A percentile compares a stretch with the other conserved stretches of the same genome.
These are phyloP conservation scores for Letharia columbiana DNA, from an alignment of 495 filamentous ascomycete species.

Conservation along the genomic window DNA sequence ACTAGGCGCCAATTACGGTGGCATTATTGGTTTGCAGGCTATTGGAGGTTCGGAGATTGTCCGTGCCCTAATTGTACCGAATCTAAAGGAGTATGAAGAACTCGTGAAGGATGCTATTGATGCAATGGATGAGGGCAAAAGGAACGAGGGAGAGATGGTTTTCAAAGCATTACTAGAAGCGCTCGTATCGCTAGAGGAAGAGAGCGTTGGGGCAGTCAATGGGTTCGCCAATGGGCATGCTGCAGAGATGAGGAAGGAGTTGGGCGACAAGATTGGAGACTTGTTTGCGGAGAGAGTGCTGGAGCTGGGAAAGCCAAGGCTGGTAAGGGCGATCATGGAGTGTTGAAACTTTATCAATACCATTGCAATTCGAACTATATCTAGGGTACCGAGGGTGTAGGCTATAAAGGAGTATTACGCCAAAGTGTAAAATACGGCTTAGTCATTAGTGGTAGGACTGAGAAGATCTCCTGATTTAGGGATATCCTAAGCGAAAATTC, in stretches of 20 bases:
- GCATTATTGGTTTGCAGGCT: slow-evolving; percentile 64
- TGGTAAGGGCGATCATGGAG: slow-evolving; percentile 45
- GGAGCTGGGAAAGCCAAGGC: slow-evolving; percentile 40
- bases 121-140: slow-evolving; percentile 35
- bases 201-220: slow-evolving; percentile 34
- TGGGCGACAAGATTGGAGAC: slow-evolving; percentile 53
- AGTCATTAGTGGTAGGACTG: no score
- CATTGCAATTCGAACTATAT: not conserved
- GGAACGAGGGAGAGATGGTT: slow-evolving; percentile 54
- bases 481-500: no score
- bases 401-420: no score
- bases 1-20: slow-evolving; percentile 75
- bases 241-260: slow-evolving; percentile 43
- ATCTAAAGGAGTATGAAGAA: slow-evolving; percentile 66
- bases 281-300: slow-evolving; percentile 46
- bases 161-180: slow-evolving; percentile 53
- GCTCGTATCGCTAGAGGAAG: slow-evolving; percentile 40
- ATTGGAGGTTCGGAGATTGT: slow-evolving; percentile 73
- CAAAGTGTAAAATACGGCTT: no score
- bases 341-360: slow-evolving; percentile 20
- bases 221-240: slow-evolving; percentile 40
- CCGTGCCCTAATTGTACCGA: slow-evolving; percentile 70
- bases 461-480: no score
- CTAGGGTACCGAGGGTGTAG: not conserved
- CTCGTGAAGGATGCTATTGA: slow-evolving; percentile 58